These are phyloP conservation scores for Clonostachys rhizophaga DNA, from an alignment of 2,329 filamentous ascomycete genomes.

Conservation along the genomic window DNA sequence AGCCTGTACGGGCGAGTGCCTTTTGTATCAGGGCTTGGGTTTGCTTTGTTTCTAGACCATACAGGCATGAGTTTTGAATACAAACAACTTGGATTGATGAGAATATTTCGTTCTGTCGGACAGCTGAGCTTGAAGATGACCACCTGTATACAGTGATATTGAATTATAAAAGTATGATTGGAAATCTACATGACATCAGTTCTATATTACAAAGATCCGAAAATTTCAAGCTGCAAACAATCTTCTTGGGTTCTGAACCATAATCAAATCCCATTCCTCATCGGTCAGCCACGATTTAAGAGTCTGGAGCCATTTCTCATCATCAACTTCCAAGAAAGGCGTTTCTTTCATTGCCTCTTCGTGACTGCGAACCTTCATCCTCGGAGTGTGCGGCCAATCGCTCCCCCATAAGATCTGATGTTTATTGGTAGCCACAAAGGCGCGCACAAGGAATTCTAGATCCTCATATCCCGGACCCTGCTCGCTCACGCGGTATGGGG, in stretches of 20 bases:
- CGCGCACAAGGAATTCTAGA: constrained; percentile 18
- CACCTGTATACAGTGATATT: no score
- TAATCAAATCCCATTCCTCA: constrained; percentile 12
- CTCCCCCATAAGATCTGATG: constrained; percentile 26
- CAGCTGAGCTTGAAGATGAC: no score
- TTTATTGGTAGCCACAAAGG: constrained; percentile 22
- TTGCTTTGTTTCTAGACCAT: no score
- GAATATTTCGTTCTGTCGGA: no score
- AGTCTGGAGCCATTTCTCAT: constrained; percentile 13
- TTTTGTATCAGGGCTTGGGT: neutral
- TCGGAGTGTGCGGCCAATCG: constrained; percentile 30
- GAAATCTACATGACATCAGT: no score
- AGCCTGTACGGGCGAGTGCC: neutral
- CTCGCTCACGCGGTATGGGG: constrained; percentile 25
- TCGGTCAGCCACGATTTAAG: constrained; percentile 13
- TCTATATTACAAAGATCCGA: no score
- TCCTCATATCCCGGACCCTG: constrained; percentile 21
- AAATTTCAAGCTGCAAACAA: neutral
- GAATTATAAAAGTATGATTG: no score
- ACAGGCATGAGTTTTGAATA: no score
- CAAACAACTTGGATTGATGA: no score
- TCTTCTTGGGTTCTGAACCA: constrained; percentile 4
- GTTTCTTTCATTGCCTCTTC: constrained; percentile 25
- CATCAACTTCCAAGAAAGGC: constrained; percentile 12
- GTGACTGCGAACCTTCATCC: constrained; percentile 24